phyloP scores from a whole-genome alignment of 192 early-diverging fungal species.

The Coemansia biformis region DNA sequence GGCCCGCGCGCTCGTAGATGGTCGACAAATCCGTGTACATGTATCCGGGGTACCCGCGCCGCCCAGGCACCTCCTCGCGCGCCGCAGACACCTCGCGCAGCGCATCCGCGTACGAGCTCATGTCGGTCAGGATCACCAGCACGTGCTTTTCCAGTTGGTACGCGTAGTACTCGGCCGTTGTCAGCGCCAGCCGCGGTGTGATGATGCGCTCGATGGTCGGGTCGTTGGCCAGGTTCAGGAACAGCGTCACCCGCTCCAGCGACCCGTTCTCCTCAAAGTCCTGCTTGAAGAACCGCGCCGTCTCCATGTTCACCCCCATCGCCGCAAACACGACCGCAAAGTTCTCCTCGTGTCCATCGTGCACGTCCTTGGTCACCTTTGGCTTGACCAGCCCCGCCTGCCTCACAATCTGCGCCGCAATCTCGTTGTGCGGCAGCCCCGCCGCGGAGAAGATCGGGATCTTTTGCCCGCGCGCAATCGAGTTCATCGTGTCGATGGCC shows the following conservation, averaged over 20 bases:
- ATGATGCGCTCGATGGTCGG: conserved; percentile 99
- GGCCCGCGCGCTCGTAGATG: conserved; percentile 98
- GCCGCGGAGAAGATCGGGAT: conserved; percentile 99
- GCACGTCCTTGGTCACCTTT: conserved; percentile 80
- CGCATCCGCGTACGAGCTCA: conserved; percentile 99
- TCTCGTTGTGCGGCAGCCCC: conserved; percentile 98
- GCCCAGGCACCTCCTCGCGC: conserved; percentile 98
- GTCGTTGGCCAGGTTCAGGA: conserved; percentile 99
- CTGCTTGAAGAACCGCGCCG: conserved; percentile 99
- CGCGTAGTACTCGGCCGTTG: conserved; percentile 98
- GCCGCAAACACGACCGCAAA: conserved; percentile 99
- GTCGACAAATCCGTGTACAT: conserved; percentile 99
- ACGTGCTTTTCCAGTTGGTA: conserved; percentile 99
- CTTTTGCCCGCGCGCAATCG: conserved; percentile 99
- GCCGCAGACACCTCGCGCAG: conserved; percentile 99
- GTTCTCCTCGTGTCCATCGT: conserved; percentile 96
- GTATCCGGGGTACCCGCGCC: conserved; percentile 99
- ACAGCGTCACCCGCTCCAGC: conserved; percentile 95
- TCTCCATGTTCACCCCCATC: conserved; percentile 99
- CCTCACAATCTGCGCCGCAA: conserved; percentile 99
- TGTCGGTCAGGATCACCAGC: conserved; percentile 96
- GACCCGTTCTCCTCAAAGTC: conserved; percentile 99
- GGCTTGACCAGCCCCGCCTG: conserved; percentile 95
- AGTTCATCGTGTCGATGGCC: conserved; percentile 99
- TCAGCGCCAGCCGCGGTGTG: conserved; percentile 95